Evolutionary conservation across 1,139 yeast genomes (phyloP), one percentile per base, ranked within the genome.

Genomic region (Pneumocystis murina): DNA sequence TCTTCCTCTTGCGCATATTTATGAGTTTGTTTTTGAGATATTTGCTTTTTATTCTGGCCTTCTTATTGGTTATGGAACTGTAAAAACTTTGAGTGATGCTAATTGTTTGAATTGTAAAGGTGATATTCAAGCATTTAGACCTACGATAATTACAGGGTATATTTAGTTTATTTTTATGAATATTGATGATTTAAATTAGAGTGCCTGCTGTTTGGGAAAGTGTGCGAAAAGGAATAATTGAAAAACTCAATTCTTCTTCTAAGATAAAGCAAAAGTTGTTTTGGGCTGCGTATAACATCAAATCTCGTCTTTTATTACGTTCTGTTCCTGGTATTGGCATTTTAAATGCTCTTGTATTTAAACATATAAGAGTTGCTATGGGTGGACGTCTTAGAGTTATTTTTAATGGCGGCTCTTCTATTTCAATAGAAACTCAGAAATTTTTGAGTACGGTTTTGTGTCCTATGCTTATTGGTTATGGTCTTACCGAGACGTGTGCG

Each of bases 121-220:
- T 70, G 99, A 92, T 74, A 82, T 92, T 77, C 82, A 82, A 66
- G 90, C 87, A 72, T 88, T 89, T 76, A 81, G 83, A 74, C 99
- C 99, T 67, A 86, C 96, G 12, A 77, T 92, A 69, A 88, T 92
- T 96, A 96, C 90, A 68, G 98, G 60, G 60, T 58, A 40, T 38
- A 20, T 20, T 24, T 24, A 30, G 14, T 28, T 16, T 38, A 12
- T 57, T 10, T 36, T 58, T 58, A 6, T 16, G 20, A 40, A 48
- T 48, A 17, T 58, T 58, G 12, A 20, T 38, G n/a, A 30, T 58
- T 48, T 48, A 20, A 24, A 36, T 57, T 28, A 58, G 96, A 74
- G 98, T 94, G 64, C 97, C 98, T 17, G 96, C 98, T 1, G 97
- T 92, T 64, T 94, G 97, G 96, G 99, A 92, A 78, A 82, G 86